A percentile compares a stretch with the other conserved stretches of the same genome.
Conservation (phyloP, 2,329 filamentous ascomycete species). For the Aspergillus intermedius region DNA sequence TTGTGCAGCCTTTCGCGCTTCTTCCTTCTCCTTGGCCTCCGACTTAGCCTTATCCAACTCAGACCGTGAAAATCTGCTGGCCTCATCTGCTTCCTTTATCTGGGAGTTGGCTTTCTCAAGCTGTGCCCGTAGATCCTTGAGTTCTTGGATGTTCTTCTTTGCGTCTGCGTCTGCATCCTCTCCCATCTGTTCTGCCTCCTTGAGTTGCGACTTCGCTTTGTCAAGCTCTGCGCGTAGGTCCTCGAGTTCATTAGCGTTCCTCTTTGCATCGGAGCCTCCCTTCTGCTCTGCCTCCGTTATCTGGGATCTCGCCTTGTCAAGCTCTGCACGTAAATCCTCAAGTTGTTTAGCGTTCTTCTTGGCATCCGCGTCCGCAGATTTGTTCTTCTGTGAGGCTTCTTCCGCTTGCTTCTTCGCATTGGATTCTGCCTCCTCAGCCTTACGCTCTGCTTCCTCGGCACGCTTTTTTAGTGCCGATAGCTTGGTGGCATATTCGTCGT, state of each 20-base stretch:
- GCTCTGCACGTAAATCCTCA: neutral
- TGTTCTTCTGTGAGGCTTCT: neutral
- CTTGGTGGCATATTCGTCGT: slow-evolving; percentile 45
- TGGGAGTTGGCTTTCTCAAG: slow-evolving; percentile 27
- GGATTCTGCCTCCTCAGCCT: slow-evolving; percentile 26
- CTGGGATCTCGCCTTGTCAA: neutral
- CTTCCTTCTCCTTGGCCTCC: slow-evolving; percentile 47
- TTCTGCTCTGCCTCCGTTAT: no score
- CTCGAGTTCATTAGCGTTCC: neutral
- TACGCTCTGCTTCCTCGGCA: slow-evolving; percentile 34
- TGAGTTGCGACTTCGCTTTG: neutral
- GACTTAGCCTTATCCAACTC: slow-evolving; percentile 27
- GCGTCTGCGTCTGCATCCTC: slow-evolving; percentile 12
- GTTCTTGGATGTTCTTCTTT: slow-evolving; percentile 31
- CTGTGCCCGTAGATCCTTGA: slow-evolving; percentile 1
- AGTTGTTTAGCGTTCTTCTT: neutral
- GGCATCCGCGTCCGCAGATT: neutral
- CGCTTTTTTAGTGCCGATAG: slow-evolving; percentile 44
- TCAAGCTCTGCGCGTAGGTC: neutral
- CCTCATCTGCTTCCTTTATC: slow-evolving; percentile 40
- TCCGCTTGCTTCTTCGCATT: slow-evolving; percentile 29
- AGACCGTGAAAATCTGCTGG: slow-evolving; percentile 44
- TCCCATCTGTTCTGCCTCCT: slow-evolving; percentile 1
- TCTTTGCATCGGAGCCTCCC: neutral
- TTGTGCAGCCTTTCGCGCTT: slow-evolving; percentile 59